Base-by-base conservation (phyloP, 2,329 filamentous ascomycete genomes). In the Colletotrichum endophyticum region DNA sequence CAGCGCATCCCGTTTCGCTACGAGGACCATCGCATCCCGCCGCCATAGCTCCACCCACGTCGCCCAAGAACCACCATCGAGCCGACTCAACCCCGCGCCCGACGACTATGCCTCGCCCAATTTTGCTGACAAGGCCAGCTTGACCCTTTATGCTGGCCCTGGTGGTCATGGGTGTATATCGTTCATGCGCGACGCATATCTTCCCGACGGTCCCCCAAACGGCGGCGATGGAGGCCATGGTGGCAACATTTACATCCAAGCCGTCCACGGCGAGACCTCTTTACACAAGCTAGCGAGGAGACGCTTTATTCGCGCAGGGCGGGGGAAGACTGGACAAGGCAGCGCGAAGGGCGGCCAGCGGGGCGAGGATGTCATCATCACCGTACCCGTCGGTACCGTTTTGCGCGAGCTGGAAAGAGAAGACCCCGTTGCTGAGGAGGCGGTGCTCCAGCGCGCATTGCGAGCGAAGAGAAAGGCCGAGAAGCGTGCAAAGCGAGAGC, bases 91-190 rank as follows among this genome's bases (percentile, higher is more conserved):
- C 83, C 96, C 96, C 4, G 83, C 91, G 1, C 95, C 96, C 0
- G 94, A 95, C 81, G 95, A 98, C 84, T 99, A 98, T 85, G 91
- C 94, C 19, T 89, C 93, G 36, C 92, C 95, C 6, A 94, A 93
- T 61, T 99, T 99, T 82, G 93, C 95, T 72, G 97, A 99, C 86
- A 94, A 95, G 83, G 96, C 96, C 72, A 91, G 92, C 9, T 85
- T 99, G 32, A 94, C 92, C 0, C 85, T 99, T 5, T 91, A 94
- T 80, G 94, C 96, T 22, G 97, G 97, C 11, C 86, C 89, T 3
- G 97, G 97, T 30, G 97, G 97, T 11, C 93, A 97, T 82, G 97
- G 97, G 78, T 99, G 97, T 82, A 95, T 99, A 67, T 97, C 97
- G 0, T 99, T 99, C 83, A 87, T 98, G 59, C 94, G 96, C 25